Conservation (phyloP, 2,329 filamentous ascomycete genomes). For the Trichoderma asperellum region DNA sequence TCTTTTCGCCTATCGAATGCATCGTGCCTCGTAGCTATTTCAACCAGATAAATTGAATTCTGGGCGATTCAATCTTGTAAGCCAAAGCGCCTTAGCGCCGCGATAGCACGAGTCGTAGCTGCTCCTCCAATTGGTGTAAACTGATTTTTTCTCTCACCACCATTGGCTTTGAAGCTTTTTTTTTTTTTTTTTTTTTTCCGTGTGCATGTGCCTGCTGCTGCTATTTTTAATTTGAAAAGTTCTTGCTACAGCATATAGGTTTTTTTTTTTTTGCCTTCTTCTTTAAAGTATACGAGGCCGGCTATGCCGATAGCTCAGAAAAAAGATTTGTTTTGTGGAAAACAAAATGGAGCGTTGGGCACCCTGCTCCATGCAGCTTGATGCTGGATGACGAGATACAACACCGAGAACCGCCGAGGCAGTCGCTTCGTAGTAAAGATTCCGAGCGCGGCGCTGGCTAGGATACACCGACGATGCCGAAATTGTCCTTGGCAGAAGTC, state of each 20-base stretch:
- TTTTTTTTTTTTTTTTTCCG: not conserved
- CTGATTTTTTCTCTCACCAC: not conserved
- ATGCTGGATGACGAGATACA: not conserved
- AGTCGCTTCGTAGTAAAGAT: not conserved
- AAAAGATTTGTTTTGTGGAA: not conserved
- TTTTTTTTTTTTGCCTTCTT: not conserved
- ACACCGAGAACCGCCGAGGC: conserved; percentile 17
- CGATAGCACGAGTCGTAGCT: not conserved
- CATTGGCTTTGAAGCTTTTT: conserved; percentile 4
- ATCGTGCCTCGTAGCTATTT: not conserved
- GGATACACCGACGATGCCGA: conserved; percentile 9
- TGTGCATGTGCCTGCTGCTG: not conserved
- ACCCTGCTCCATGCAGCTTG: not conserved
- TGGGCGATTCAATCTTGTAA: not conserved
- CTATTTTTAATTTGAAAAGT: not conserved
- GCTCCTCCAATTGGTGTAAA: not conserved
- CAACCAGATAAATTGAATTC: not conserved
- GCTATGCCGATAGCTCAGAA: not conserved
- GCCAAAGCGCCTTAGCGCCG: not conserved
- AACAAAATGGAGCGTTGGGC: not conserved
- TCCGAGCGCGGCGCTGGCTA: not conserved
- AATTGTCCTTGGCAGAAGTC: not conserved
- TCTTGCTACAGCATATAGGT: not conserved
- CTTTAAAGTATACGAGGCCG: not conserved
- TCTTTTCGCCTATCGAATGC: not conserved